Evolutionary conservation across 2,329 filamentous ascomycete genomes (phyloP).

Genomic region (Diaporthe citriasiana): DNA sequence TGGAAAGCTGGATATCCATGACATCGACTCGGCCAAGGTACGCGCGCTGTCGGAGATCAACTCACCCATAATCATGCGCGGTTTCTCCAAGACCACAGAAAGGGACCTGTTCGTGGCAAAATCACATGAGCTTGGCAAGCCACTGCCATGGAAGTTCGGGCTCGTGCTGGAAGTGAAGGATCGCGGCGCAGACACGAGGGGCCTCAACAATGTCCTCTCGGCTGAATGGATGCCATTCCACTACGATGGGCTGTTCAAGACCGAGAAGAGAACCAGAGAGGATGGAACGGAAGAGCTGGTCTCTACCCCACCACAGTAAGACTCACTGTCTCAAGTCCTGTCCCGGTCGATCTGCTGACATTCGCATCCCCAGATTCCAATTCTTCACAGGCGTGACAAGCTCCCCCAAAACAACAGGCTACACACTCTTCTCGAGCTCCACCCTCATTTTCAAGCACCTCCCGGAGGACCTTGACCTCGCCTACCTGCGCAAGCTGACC

Average conservation of each 20-base stretch:
- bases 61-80: conserved; percentile 67
- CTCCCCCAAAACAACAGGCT: conserved; percentile 65
- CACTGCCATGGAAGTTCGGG: conserved; percentile 67
- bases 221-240: conserved; percentile 71
- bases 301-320: conserved; percentile 60
- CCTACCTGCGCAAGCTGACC: conserved; percentile 56
- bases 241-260: conserved; percentile 70
- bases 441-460: conserved; percentile 64
- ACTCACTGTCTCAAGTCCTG: not conserved
- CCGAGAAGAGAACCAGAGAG: conserved; percentile 54
- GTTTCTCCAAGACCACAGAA: conserved; percentile 62
- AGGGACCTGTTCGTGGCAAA: conserved; percentile 61
- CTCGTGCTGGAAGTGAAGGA: conserved; percentile 66
- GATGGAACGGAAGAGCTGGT: conserved; percentile 57
- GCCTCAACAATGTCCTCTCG: conserved; percentile 67
- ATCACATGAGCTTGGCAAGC: conserved; percentile 61
- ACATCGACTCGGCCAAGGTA: conserved; percentile 61
- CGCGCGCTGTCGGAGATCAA: conserved; percentile 62
- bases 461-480: conserved; percentile 51
- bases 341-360: not conserved
- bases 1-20: conserved; percentile 55
- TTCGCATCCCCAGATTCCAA: conserved; percentile 58
- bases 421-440: conserved; percentile 68
- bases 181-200: conserved; percentile 56
- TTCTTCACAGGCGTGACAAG: conserved; percentile 63